Evolutionary conservation across 768 basidiomycete species (phyloP), one percentile per base, ranked within the genome.

Genomic region (Boletellus ananiceps): DNA sequence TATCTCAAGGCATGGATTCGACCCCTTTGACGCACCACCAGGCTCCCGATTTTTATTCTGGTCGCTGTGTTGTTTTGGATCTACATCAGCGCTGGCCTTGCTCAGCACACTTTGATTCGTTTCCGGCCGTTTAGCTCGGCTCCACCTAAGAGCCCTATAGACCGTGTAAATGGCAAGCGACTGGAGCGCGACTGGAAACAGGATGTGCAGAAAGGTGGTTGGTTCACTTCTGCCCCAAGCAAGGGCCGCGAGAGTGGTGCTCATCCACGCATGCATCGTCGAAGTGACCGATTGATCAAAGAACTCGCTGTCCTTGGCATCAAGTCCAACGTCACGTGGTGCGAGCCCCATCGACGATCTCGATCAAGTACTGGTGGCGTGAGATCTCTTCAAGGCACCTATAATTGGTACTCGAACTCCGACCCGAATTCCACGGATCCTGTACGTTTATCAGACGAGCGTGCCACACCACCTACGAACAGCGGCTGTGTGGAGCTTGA

Each of bases 11-110:
- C 13, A 34, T 18, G 41, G 14, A 33, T 19, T 33, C 8, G 18
- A 25, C 8, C 7, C 32, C 33, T 14, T 5, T 13, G 6, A 40
- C 47, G 18, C 47, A 62, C 70, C 62, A 51, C 69, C 68, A 39
- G 21, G 46, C 46, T 60, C 57, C 7, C 67, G 52, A 31, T 56
- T 48, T 48, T 38, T 58, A 23, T 69, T 65, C 5, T 27, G 23
- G 5, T 50, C 45, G 13, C 29, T 49, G 16, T 18, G 49, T 34
- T 45, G 45, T 19, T 25, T 25, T 14, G 54, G 33, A 23, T 44
- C 19, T 5, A 33, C 13, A 7, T 25, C 46, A 15, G 39, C 11
- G 32, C 8, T 21, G 19, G 19, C 19, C 19, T 19, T 19, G 1
- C 15, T 36, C 40, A n/a, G 11, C 4, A 14, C 23, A 15, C 7